Evolutionary conservation across 164 flowering plant genomes (phyloP), one percentile per base, ranked within the genome.

Genomic region (Annona squamosa): DNA sequence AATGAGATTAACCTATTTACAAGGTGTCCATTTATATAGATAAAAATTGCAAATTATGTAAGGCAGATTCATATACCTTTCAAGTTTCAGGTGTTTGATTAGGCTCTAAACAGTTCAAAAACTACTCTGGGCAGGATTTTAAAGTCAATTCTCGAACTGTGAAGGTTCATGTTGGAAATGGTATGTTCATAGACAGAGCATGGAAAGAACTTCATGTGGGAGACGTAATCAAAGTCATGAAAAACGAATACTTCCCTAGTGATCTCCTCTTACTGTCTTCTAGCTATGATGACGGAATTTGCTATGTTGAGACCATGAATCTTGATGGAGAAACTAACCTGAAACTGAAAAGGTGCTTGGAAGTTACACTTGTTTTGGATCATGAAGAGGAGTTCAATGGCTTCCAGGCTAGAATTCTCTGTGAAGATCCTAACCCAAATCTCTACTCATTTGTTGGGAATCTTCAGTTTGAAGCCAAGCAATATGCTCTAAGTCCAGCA

Each of bases 261-360:
- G 96, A 91, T 80, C 87, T 91, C 65, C 85, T 91, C 72, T 57
- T 91, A 52, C 81, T 91, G 19, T 85, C 93, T 3, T 91, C 96
- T 3, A 87, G 85, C 77, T 91, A 84, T 65, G 92, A 87, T 7
- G 96, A 91, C 26, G 89, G 86, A 10, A 71, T 87, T 61, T 91
- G 96, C 80, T 91, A 91, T 74, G 93, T 91, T 4, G 96, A 91
- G 82, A 91, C 96, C 71, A 91, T 78, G 75, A 91, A 91, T 72
- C 90, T 91, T 46, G 96, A 91, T 71, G 96, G 96, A 52, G 96
- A 91, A 78, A 89, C 93, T 43, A 89, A 89, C 77, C 74, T 91
- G 85, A 91, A 91, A 76, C 75, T 88, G 5, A 91, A 91, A 72
- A 87, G 88, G 76, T 85, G 85, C 46, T 70, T 87, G 46, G 89